Base-by-base conservation (phyloP, 768 basidiomycete genomes). In the Dendrothele bispora region DNA sequence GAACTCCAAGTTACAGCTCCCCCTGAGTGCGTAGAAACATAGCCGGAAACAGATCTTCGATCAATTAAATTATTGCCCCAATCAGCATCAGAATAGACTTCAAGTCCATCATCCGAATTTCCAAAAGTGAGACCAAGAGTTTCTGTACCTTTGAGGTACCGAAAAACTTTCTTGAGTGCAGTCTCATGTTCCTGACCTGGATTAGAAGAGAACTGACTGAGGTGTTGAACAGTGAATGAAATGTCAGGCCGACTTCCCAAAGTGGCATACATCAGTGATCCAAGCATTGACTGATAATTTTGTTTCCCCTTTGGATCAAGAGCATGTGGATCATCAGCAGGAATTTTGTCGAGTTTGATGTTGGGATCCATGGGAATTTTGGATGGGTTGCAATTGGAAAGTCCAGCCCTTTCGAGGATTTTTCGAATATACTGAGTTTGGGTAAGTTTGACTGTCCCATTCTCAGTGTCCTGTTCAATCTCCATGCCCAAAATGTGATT, bases 1-100 rank as follows among this genome's bases (percentile, higher is more conserved):
- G 68, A 67, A 20, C 55, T 56, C 76, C 78, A 81, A 3, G 61
- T 52, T 4, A 79, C 57, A 2, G 67, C 56, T 4, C 66, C 72
- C 0, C 68, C 66, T 20, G 55, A 56, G 30, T 70, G 39, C 7
- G 60, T 37, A 48, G 65, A 70, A 0, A 56, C 51, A 46, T 66
- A 70, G 2, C 74, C 71, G 1, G 64, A 62, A 10, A 62, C 59
- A 2, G 64, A 61, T 14, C 52, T 27, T 15, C 63, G 48, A 38
- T 56, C 52, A 30, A 57, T 54, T 6, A 41, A 21, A 41, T 62
- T 46, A 5, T 42, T 50, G 3, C 51, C 65, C 56, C 56, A 65
- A 43, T 68, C 63, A 7, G 67, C 58, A 52, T 69, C 65, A 8
- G 46, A 55, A 36, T 46, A 53, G 6, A 45, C 25, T n/a, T n/a